These are phyloP conservation scores for Amborella trichopoda DNA, from an alignment of 164 flowering plant genomes.

Conservation along the genomic window DNA sequence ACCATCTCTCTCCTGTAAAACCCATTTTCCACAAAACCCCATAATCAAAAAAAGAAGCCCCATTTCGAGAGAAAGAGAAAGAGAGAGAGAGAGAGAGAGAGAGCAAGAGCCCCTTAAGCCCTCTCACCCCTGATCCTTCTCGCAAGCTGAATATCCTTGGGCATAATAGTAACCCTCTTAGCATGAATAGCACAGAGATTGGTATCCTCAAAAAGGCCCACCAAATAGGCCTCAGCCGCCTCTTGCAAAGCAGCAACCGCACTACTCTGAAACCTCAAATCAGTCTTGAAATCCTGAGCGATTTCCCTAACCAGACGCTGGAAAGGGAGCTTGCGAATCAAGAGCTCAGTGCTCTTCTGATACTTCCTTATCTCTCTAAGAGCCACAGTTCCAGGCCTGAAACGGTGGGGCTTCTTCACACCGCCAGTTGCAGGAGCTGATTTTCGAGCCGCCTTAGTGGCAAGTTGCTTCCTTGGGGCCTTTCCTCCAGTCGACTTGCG, in stretches of 20 bases:
- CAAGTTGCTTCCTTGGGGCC: slow-evolving; percentile 12
- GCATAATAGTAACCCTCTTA: slow-evolving; percentile 11
- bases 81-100: no score
- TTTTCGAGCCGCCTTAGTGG: slow-evolving; percentile 19
- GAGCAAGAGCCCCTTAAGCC: no score
- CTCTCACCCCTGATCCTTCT: slow-evolving; percentile 11
- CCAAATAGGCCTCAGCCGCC: slow-evolving; percentile 7
- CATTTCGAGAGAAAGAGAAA: no score
- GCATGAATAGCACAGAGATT: slow-evolving; percentile 8
- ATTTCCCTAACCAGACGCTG: slow-evolving; percentile 4
- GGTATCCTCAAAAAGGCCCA: slow-evolving; percentile 6
- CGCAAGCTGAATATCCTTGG: slow-evolving; percentile 11
- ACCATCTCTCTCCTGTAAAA: no score
- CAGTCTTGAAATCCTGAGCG: slow-evolving; percentile 8
- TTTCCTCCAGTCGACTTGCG: slow-evolving; percentile 13
- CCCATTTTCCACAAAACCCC: no score
- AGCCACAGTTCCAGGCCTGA: slow-evolving; percentile 7
- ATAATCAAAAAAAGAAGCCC: no score
- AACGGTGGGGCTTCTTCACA: slow-evolving; percentile 7
- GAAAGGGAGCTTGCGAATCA: slow-evolving; percentile 6
- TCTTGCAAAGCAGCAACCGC: slow-evolving; percentile 6
- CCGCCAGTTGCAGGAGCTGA: slow-evolving; percentile 15
- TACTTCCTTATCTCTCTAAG: slow-evolving; percentile 8
- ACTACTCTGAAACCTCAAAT: slow-evolving; percentile 8
- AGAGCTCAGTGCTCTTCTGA: slow-evolving; percentile 8